Evolutionary conservation across 768 basidiomycete genomes (phyloP).

Genomic region (Boletus eberwhitei): DNA sequence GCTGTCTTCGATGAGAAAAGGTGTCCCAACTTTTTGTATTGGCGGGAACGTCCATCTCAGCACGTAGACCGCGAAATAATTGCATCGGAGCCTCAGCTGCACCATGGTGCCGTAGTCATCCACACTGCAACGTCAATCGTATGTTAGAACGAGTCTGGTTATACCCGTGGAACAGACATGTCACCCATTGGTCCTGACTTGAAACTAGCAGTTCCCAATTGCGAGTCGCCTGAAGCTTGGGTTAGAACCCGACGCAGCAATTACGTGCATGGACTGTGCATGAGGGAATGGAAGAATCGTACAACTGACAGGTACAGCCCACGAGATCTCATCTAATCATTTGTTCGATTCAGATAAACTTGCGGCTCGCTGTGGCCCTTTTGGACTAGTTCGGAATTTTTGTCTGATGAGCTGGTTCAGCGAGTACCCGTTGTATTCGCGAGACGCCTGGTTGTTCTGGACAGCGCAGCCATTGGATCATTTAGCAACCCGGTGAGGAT

Average conservation of each 20-base stretch:
- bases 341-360: not conserved
- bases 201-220: not conserved
- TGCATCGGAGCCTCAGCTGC: not conserved
- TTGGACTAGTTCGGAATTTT: not conserved
- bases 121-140: not conserved
- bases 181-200: not conserved
- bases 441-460: not conserved
- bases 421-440: not conserved
- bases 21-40: not conserved
- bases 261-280: not conserved
- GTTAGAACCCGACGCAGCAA: not conserved
- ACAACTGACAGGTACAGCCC: not conserved
- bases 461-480: not conserved
- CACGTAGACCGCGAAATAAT: not conserved
- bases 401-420: conserved; percentile 9
- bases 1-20: conserved; percentile 1
- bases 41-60: not conserved
- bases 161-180: not conserved
- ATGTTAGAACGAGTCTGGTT: conserved; percentile 1
- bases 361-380: not conserved
- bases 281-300: not conserved
- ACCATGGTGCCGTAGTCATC: not conserved
- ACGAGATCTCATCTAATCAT: not conserved
- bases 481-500: no score
- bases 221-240: not conserved